These are phyloP conservation scores for Colletotrichum siamense DNA, from an alignment of 2,329 filamentous ascomycete genomes.

Conservation along the genomic window DNA sequence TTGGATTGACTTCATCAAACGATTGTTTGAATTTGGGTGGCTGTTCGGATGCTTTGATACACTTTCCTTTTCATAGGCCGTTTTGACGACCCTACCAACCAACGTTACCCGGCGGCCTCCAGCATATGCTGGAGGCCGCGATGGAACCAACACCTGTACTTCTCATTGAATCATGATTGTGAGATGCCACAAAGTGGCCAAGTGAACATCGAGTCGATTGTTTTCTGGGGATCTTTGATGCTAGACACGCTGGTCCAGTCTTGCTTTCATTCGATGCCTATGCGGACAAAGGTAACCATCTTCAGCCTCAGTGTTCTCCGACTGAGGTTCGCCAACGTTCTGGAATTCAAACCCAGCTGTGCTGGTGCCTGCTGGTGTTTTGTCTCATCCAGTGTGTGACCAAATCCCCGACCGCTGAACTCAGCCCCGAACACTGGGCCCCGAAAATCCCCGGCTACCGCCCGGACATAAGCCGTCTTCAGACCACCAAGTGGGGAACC, in stretches of 20 bases:
- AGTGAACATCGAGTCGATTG: accelerated
- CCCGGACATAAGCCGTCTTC: neutral
- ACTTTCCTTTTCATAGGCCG: neutral
- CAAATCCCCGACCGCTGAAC: neutral
- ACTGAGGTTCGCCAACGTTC: neutral
- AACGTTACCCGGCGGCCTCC: neutral
- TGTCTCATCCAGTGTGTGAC: neutral
- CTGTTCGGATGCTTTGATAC: neutral
- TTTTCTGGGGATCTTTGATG: neutral
- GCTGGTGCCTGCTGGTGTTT: neutral
- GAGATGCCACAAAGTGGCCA: neutral
- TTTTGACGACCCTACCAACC: neutral
- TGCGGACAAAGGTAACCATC: neutral
- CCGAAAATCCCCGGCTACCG: neutral
- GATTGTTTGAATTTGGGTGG: accelerated
- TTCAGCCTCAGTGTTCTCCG: neutral
- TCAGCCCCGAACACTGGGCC: neutral
- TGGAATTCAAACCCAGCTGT: neutral
- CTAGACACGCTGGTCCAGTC: neutral
- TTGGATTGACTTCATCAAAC: neutral
- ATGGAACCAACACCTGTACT: neutral
- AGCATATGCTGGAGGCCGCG: neutral
- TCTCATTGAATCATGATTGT: neutral
- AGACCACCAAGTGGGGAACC: neutral
- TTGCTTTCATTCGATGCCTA: neutral